These are phyloP conservation scores for Botryosphaeria dothidea DNA, from an alignment of 2,329 filamentous ascomycete genomes.

Conservation along the genomic window DNA sequence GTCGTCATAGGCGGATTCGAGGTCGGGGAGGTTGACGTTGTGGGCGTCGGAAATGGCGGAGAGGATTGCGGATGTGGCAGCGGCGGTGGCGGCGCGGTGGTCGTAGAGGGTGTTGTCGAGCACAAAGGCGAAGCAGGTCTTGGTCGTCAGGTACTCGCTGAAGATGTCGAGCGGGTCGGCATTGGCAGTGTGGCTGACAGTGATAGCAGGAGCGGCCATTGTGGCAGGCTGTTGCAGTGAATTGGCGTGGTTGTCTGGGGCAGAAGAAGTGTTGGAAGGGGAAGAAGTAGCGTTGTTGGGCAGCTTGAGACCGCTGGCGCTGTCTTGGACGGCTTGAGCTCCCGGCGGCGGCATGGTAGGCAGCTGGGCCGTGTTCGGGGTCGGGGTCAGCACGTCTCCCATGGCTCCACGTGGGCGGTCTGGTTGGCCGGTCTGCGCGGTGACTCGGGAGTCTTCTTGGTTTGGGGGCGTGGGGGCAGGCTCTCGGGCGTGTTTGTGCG, in stretches of 20 bases:
- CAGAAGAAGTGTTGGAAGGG: neutral
- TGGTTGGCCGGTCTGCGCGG: slow-evolving; percentile 11
- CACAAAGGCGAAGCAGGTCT: slow-evolving; percentile 16
- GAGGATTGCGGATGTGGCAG: slow-evolving; percentile 8
- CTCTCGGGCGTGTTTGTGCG: neutral
- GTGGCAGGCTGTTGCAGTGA: neutral
- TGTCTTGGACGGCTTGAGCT: neutral
- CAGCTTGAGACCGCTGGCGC: neutral
- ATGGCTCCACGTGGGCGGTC: slow-evolving; percentile 17
- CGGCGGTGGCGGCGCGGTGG: neutral
- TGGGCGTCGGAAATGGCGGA: slow-evolving; percentile 1
- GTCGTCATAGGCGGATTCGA: neutral
- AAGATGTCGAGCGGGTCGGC: neutral
- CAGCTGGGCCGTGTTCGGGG: neutral
- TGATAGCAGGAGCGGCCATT: slow-evolving; percentile 4
- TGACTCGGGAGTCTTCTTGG: neutral
- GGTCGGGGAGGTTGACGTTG: neutral
- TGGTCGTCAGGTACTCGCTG: slow-evolving; percentile 9
- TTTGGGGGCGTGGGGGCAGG: too few relatives aligned
- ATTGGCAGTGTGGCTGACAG: slow-evolving; percentile 1
- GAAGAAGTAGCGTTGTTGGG: neutral
- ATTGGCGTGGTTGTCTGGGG: neutral
- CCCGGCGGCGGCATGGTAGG: neutral
- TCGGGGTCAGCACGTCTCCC: slow-evolving; percentile 13
- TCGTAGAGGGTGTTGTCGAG: slow-evolving; percentile 18